phyloP scores from a whole-genome alignment of 352 stramenopile species.

The Albugo candida region DNA sequence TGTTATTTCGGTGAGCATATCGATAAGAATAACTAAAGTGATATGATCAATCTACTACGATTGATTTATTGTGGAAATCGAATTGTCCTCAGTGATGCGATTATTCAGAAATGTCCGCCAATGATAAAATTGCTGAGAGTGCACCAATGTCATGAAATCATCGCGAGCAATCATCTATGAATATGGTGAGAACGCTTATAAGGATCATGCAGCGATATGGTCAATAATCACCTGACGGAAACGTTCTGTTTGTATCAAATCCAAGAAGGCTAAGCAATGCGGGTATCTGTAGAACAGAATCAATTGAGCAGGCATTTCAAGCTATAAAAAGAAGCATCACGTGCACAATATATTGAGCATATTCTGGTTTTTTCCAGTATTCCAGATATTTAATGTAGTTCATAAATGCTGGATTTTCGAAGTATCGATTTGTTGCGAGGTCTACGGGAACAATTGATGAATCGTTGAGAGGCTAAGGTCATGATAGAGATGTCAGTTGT shows the following conservation, averaged over 20 bases:
- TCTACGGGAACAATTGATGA: constrained; percentile 14
- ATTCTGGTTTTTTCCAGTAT: constrained; percentile 85
- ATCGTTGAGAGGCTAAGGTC: background rate
- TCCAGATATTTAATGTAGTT: constrained; percentile 84
- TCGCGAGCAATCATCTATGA: constrained; percentile 64
- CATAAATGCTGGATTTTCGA: constrained; percentile 79
- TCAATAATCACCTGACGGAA: constrained; percentile 36
- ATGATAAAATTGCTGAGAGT: constrained; percentile 79
- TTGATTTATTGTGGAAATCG: too few relatives aligned
- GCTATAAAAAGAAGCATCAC: constrained; percentile 1
- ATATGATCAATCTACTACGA: too few relatives aligned
- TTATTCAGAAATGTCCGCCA: constrained; percentile 81
- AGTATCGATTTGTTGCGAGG: constrained; percentile 81
- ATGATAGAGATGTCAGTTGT: constrained; percentile 1
- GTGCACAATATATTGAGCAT: constrained; percentile 81
- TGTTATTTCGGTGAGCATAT: too few relatives aligned
- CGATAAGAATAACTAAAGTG: too few relatives aligned
- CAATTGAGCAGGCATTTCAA: background rate
- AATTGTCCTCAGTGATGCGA: constrained; percentile 15
- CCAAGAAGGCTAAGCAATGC: constrained; percentile 72
- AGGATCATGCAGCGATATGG: background rate
- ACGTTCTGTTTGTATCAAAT: constrained; percentile 72
- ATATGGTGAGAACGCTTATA: background rate
- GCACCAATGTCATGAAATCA: constrained; percentile 74
- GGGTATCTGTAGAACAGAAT: constrained; percentile 31